phyloP scores from a whole-genome alignment of 768 basidiomycete genomes.

The Tephrocybe sp. region DNA sequence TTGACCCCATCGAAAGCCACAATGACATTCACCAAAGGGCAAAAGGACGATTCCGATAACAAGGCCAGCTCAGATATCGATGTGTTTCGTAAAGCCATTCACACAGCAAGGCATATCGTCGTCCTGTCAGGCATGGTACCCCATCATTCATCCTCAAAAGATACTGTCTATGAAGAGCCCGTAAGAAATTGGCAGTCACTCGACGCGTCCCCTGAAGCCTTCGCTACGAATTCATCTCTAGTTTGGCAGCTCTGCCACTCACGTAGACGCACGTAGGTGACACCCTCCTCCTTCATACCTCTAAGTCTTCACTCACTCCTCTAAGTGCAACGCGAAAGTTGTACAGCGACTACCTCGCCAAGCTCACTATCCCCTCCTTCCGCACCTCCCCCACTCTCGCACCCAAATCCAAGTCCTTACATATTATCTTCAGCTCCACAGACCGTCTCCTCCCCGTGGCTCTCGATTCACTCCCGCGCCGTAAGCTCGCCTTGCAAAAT shows the following conservation, averaged over 20 bases:
- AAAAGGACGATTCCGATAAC: not conserved
- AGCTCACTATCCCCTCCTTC: slow-evolving; percentile 26
- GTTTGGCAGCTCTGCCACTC: slow-evolving; percentile 43
- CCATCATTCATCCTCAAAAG: too few relatives aligned
- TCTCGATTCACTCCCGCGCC: slow-evolving; percentile 13
- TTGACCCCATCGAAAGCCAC: too few relatives aligned
- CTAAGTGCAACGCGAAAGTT: slow-evolving; percentile 26
- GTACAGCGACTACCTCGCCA: slow-evolving; percentile 46
- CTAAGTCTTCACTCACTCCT: not conserved
- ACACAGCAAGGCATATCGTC: slow-evolving; percentile 18
- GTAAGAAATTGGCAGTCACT: slow-evolving; percentile 25
- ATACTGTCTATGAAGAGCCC: too few relatives aligned
- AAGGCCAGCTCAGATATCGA: not conserved
- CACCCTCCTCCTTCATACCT: slow-evolving; percentile 5
- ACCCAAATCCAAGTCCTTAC: slow-evolving; percentile 13
- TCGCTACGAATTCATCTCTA: slow-evolving; percentile 27
- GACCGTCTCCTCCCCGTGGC: slow-evolving; percentile 37
- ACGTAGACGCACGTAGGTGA: slow-evolving; percentile 25
- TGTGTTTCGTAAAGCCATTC: slow-evolving; percentile 9
- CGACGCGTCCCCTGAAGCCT: slow-evolving; percentile 32
- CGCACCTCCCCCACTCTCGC: slow-evolving; percentile 24
- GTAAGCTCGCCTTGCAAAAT: not conserved
- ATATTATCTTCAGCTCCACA: slow-evolving; percentile 42
- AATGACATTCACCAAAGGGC: not conserved
- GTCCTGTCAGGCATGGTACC: slow-evolving; percentile 20